Percentiles rank a stretch among this genome's conserved stretches.
Conservation (phyloP, 2,329 filamentous ascomycete species). For the Fusarium chaquense region DNA sequence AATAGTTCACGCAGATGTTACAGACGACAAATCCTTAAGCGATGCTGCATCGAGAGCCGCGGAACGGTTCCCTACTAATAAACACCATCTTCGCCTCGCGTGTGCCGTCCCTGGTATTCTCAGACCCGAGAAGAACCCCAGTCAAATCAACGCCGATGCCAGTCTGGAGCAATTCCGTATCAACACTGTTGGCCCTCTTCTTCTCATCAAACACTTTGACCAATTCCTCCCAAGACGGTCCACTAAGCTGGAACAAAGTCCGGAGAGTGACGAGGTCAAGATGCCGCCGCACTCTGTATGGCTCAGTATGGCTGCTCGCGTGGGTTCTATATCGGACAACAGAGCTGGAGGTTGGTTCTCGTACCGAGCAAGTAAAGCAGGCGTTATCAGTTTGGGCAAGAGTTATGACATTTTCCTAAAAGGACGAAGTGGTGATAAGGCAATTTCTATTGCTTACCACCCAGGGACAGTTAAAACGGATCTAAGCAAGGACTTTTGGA, state of each 20-base stretch:
- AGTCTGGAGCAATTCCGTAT: slow-evolving; percentile 78
- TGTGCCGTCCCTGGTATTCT: slow-evolving; percentile 79
- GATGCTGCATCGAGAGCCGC: slow-evolving; percentile 66
- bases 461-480: slow-evolving; percentile 85
- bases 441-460: slow-evolving; percentile 77
- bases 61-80: slow-evolving; percentile 62
- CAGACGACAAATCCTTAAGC: slow-evolving; percentile 71
- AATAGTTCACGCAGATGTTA: slow-evolving; percentile 59
- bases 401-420: slow-evolving; percentile 77
- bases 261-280: slow-evolving; percentile 37
- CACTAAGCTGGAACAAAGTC: slow-evolving; percentile 52
- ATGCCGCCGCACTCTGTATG: slow-evolving; percentile 71
- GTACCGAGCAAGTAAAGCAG: slow-evolving; percentile 82
- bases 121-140: slow-evolving; percentile 76
- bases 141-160: slow-evolving; percentile 70
- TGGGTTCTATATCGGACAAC: slow-evolving; percentile 81
- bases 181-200: slow-evolving; percentile 79
- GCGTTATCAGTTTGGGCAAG: slow-evolving; percentile 76
- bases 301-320: slow-evolving; percentile 81
- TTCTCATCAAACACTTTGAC: slow-evolving; percentile 82
- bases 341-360: slow-evolving; percentile 82
- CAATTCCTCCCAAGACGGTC: slow-evolving; percentile 74
- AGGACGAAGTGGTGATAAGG: slow-evolving; percentile 68
- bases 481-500: slow-evolving; percentile 80
- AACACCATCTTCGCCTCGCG: slow-evolving; percentile 74